These are phyloP conservation scores for Tolypocladium cylindrosporum DNA, from an alignment of 2,329 filamentous ascomycete species.

Conservation along the genomic window DNA sequence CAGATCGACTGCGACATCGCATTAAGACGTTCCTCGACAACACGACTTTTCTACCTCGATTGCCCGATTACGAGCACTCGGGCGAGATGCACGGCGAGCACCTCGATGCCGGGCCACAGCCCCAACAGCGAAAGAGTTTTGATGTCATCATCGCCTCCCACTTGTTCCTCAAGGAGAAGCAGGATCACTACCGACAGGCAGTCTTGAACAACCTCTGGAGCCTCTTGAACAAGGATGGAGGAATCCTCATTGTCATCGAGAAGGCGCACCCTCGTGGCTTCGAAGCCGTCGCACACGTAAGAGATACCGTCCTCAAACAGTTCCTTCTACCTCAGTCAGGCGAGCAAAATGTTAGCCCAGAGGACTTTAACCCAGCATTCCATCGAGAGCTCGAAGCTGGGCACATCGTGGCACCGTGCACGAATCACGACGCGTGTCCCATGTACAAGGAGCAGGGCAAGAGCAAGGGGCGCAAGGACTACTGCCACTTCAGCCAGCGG, in stretches of 20 bases:
- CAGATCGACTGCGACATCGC: conserved; percentile 63
- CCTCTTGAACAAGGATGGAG: conserved; percentile 72
- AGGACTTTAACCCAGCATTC: conserved; percentile 28
- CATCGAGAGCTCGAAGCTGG: conserved; percentile 44
- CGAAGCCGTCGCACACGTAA: conserved; percentile 78
- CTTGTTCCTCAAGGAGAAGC: conserved; percentile 63
- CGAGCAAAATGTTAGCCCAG: conserved; percentile 17
- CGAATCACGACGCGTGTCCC: conserved; percentile 78
- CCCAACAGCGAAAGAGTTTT: conserved; percentile 62
- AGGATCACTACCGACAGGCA: conserved; percentile 67
- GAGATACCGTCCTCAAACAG: conserved; percentile 66
- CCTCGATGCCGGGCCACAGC: conserved; percentile 45
- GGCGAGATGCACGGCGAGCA: conserved; percentile 47
- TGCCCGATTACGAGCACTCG: conserved; percentile 76
- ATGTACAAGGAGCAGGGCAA: conserved; percentile 72
- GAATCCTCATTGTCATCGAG: conserved; percentile 78
- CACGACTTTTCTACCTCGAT: conserved; percentile 81
- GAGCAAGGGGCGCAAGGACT: conserved; percentile 70
- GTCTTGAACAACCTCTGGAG: conserved; percentile 85
- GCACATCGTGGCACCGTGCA: conserved; percentile 67
- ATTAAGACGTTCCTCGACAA: conserved; percentile 71
- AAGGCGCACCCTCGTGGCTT: conserved; percentile 90
- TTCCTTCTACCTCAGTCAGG: conserved; percentile 50
- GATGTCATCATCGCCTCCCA: conserved; percentile 89
- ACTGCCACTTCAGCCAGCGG: conserved; percentile 83